Evolutionary conservation across 768 basidiomycete genomes (phyloP).

Genomic region (Leucocoprinus leucothites): DNA sequence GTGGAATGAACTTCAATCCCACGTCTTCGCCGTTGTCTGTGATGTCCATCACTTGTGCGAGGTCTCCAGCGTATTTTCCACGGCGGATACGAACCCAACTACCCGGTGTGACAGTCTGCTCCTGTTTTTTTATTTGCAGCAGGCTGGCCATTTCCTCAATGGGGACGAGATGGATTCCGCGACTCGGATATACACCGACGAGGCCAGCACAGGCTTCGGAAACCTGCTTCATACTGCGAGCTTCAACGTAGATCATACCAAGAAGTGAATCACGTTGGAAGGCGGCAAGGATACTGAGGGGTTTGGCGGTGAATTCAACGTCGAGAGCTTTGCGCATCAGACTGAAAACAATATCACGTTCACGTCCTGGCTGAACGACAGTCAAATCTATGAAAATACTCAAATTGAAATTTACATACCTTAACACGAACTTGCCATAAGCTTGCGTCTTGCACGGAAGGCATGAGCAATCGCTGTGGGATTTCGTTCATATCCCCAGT

Average conservation of each 20-base stretch:
- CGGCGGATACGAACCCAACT: constrained; percentile 95
- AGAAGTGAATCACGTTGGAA: constrained; percentile 95
- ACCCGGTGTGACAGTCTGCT: constrained; percentile 76
- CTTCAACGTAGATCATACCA: constrained; percentile 97
- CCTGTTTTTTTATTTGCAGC: constrained; percentile 94
- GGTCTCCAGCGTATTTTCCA: constrained; percentile 91
- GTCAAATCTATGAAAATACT: not conserved
- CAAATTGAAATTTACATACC: constrained; percentile 43
- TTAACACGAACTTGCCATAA: constrained; percentile 95
- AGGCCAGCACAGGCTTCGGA: constrained; percentile 83
- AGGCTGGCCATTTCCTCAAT: constrained; percentile 98
- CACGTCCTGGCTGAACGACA: constrained; percentile 70
- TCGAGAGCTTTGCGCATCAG: constrained; percentile 93
- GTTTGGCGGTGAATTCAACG: constrained; percentile 71
- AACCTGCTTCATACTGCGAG: constrained; percentile 83
- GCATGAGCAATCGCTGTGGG: constrained; percentile 93
- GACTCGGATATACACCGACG: constrained; percentile 85
- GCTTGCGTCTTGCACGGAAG: constrained; percentile 91
- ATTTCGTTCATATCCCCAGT: constrained; percentile 92
- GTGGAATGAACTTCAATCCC: constrained; percentile 92
- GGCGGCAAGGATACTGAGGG: constrained; percentile 86
- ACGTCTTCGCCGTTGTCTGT: constrained; percentile 93
- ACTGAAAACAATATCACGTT: constrained; percentile 90
- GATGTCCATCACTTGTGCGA: constrained; percentile 93
- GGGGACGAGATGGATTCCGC: constrained; percentile 82